Base-by-base conservation (phyloP, 495 filamentous ascomycete genomes). In the Lasiosphaeris hirsuta region DNA sequence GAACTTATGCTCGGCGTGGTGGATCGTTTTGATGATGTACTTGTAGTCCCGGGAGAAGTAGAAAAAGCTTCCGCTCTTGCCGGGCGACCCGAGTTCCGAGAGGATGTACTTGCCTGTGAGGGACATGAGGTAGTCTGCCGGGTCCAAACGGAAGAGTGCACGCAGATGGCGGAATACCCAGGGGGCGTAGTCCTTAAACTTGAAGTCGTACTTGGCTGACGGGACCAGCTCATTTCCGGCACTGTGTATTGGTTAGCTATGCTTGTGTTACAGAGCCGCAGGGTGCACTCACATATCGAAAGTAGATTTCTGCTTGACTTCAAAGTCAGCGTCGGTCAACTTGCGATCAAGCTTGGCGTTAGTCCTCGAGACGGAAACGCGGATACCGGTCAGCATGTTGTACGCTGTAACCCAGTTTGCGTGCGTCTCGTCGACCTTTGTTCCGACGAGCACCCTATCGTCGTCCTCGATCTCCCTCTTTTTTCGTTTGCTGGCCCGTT, bases 21-120 rank as follows among this genome's bases (percentile, higher is more conserved):
- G 94, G 56, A 99, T 99, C 11, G 94, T 99, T 71, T 99, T 99
- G 84, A 99, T 99, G 72, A 99, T 99, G 75, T 99, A 99, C 74
- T 99, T 99, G 80, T 97, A 99, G 69, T 99, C 94, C 51, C 94
- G 83, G 30, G 95, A 97, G 76, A 99, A 99, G 77, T 99, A 99
- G 76, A 99, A 99, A 74, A 99, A 99, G 69, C 92, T 96, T 14
- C 95, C 95, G 72, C 92, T 96, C 76, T 99, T 99, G 13, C 94
- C 94, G 4, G 94, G 94, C 11, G 94, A 97, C 15, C 95, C 95
- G 33, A 99, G 78, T 71, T 99, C 94, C 0, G 94, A 97, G 44
- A 99, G 78, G 55, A 99, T 97, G 73, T 97, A 99, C 74, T 97
- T 99, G 72, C 92, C 94, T 7, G 94, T 99, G 59, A 99, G 79